A percentile compares a stretch with the other conserved stretches of the same genome.
Conservation (phyloP, 2,329 filamentous ascomycete species). For the Penicillium hordei region DNA sequence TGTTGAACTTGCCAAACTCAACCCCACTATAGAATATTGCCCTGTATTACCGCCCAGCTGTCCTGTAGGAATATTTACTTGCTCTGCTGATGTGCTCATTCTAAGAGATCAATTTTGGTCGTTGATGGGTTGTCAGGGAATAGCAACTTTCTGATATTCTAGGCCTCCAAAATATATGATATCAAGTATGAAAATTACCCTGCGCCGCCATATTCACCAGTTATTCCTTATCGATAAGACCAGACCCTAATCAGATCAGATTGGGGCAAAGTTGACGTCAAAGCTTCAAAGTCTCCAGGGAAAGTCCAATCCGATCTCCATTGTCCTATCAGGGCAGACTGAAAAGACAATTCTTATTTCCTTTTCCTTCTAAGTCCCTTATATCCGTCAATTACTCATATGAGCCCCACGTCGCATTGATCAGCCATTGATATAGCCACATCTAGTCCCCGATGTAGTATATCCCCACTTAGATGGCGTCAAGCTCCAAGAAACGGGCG, state of each 20-base stretch:
- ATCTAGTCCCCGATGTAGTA: neutral
- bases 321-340: neutral
- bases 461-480: slow-evolving; percentile 14
- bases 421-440: slow-evolving; percentile 12
- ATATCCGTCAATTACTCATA: neutral
- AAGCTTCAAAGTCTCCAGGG: neutral
- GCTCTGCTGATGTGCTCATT: neutral
- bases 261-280: slow-evolving; percentile 1
- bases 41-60: slow-evolving; percentile 8
- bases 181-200: neutral
- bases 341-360: neutral
- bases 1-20: slow-evolving; percentile 1
- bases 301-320: neutral
- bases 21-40: slow-evolving; percentile 22
- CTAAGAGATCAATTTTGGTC: neutral
- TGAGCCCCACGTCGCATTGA: slow-evolving; percentile 5
- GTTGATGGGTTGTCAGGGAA: too few species aligned
- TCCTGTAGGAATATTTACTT: neutral
- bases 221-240: neutral
- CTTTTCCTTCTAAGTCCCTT: neutral
- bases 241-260: slow-evolving; percentile 5
- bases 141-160: neutral
- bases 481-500: slow-evolving; percentile 11
- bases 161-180: neutral
- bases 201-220: neutral